Base-by-base conservation (phyloP, 768 basidiomycete genomes). In the Trametes cinnabarina region DNA sequence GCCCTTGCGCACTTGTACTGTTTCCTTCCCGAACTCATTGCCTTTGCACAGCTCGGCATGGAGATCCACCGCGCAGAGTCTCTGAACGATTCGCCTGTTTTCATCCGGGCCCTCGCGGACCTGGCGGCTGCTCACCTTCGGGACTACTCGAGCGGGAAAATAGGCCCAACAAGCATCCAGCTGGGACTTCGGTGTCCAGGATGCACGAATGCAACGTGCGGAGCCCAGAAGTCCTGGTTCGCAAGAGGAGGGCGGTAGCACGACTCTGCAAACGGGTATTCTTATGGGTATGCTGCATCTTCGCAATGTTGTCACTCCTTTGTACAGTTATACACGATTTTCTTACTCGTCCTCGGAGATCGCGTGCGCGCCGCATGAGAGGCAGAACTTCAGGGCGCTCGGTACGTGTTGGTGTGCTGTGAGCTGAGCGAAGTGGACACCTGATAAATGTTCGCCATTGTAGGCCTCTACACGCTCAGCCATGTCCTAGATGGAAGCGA, bases 11-110 rank as follows among this genome's bases (percentile, higher is more conserved):
- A 35, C 22, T 17, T 1, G 1, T 40, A 1, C 19, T 7, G 12
- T 48, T 25, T 14, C 20, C 26, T 12, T 42, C 32, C 57, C 51
- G 34, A 30, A 4, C n/a, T 43, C 28, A 40, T 56, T n/a, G n/a
- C 59, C 39, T 57, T 23, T 61, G 42, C 40, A 57, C 63, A 98
- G 95, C 89, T 87, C 61, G 96, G 97, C 11, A 88, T 98, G 65
- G 88, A 96, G 71, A 83, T 94, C 37, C 81, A 89, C 60, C 86
- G 97, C 14, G 88, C 92, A 43, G 92, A 88, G 62, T 94, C 94
- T 7, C 78, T 98, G 55, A 99, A 99, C 72, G 94, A 88, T 61
- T 96, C 93, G 9, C 96, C 97, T 0, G 92, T 95, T 52, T 98
- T 99, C 72, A 89, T 97, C 65, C 86, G 92, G 19, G 96, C 94